Base-by-base conservation (phyloP, 1,284 basidiomycete species). In the Termitomyces sp. region DNA sequence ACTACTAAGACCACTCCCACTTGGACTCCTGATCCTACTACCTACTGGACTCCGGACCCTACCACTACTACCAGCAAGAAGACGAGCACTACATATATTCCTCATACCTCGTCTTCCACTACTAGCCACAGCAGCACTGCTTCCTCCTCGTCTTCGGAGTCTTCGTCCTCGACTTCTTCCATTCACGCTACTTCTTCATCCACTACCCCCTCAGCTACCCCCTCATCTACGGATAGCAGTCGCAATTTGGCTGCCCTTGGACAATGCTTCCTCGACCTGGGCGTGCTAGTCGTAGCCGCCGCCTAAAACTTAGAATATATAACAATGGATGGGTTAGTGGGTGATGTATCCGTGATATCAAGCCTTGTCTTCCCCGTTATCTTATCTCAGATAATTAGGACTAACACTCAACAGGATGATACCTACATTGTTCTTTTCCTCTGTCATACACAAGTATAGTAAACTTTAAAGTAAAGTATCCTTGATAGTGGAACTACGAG, bases 1-100 rank as follows among this genome's bases (percentile, higher is more conserved):
- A 50, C 42, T 5, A 41, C 52, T 17, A 77, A 34, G 49, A 19
- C 41, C 24, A 47, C 48, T 10, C 34, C 56, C 13, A 51, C 49
- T 28, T 55, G 48, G 48, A 57, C 53, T 13, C 56, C 56, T 24
- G 42, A 50, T 8, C 48, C 53, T 26, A 50, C 48, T 21, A 50
- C 48, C 19, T 40, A 24, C 19, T 54, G 47, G 46, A 55, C 53
- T 26, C 50, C 53, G 19, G 49, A 49, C 26, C 52, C 42, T 19
- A 44, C 46, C n/a, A 39, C 55, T 30, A 50, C 52, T 5, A 44
- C 42, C 34, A 54, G n/a, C 8, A 50, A 50, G 50, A 46, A 53
- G 42, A 31, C 17, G 19, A 56, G 24, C 15, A 13, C 36, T 39
- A 49, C 47, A 3, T 54, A 41, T 26, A 50, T 38, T 12, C 26